Percentiles rank a stretch among this genome's conserved stretches.
Conservation (phyloP, 1,284 basidiomycete species). For the Limonomyces culmigenus region DNA sequence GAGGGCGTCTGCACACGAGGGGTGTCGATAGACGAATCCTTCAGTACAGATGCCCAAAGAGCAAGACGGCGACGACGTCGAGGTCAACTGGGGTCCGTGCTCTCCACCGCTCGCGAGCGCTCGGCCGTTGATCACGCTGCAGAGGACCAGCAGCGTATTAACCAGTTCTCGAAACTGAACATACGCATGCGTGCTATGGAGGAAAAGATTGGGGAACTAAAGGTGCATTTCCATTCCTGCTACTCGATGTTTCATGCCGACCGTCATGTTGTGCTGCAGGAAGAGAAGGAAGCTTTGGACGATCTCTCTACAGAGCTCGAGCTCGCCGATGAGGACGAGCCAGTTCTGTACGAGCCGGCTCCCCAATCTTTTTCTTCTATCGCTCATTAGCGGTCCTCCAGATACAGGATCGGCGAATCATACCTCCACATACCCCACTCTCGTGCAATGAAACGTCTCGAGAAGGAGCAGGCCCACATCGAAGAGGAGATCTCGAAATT, state of each 20-base stretch:
- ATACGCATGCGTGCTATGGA: constrained; percentile 57
- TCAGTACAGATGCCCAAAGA: too few relatives aligned
- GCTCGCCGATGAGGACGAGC: constrained; percentile 72
- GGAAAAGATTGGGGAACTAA: constrained; percentile 54
- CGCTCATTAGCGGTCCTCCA: constrained; percentile 13
- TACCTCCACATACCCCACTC: constrained; percentile 68
- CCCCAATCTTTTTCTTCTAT: not conserved
- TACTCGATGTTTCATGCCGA: too few relatives aligned
- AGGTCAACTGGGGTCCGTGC: not conserved
- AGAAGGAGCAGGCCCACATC: constrained; percentile 48
- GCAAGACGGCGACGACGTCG: not conserved
- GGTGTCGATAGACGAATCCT: too few relatives aligned
- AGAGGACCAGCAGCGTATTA: constrained; percentile 96
- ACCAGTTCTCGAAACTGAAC: constrained; percentile 85
- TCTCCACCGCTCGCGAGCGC: not conserved
- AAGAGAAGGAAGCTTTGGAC: constrained; percentile 88
- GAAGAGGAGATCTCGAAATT: constrained; percentile 42
- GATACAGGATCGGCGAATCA: constrained; percentile 83
- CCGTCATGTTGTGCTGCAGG: too few relatives aligned
- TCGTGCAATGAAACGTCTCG: constrained; percentile 61
- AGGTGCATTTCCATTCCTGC: too few relatives aligned
- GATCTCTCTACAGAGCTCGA: constrained; percentile 81
- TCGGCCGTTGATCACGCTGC: constrained; percentile 1
- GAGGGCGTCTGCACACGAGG: too few relatives aligned
- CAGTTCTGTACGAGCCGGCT: constrained; percentile 42